These are phyloP conservation scores for Copromyces sp. DNA, from an alignment of 495 filamentous ascomycete genomes.

Conservation along the genomic window DNA sequence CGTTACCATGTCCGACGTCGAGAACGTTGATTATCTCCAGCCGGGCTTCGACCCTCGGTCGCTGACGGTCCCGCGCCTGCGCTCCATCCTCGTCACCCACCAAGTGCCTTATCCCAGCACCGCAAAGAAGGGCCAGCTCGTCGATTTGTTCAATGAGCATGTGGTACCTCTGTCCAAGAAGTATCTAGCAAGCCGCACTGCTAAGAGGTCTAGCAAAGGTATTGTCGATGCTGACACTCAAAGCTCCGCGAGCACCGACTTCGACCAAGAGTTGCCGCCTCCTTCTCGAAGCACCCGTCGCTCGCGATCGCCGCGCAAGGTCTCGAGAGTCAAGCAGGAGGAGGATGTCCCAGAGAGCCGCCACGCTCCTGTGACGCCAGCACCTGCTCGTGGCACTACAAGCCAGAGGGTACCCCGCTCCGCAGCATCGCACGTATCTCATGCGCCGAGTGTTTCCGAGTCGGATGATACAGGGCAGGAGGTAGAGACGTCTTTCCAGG, in stretches of 20 bases:
- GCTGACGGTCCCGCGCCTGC: slow-evolving; percentile 75
- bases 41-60: slow-evolving; percentile 72
- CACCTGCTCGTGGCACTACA: slow-evolving; percentile 31
- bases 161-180: slow-evolving; percentile 67
- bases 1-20: slow-evolving; percentile 48
- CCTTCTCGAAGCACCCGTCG: slow-evolving; percentile 19
- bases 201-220: slow-evolving; percentile 70
- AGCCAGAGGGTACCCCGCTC: slow-evolving; percentile 43
- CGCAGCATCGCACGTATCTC: slow-evolving; percentile 25
- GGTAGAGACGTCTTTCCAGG: neutral
- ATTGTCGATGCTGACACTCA: slow-evolving; percentile 67
- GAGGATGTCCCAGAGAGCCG: slow-evolving; percentile 35
- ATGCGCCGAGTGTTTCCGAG: slow-evolving; percentile 33
- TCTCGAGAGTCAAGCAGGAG: slow-evolving; percentile 34
- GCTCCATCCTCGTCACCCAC: slow-evolving; percentile 80
- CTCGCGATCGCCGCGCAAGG: slow-evolving; percentile 39
- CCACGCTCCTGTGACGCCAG: slow-evolving; percentile 18
- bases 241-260: slow-evolving; percentile 29
- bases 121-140: slow-evolving; percentile 79
- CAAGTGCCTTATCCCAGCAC: slow-evolving; percentile 68
- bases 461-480: slow-evolving; percentile 41
- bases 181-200: slow-evolving; percentile 63
- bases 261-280: slow-evolving; percentile 33
- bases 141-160: slow-evolving; percentile 72
- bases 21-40: slow-evolving; percentile 71